Base-by-base conservation (phyloP, 768 basidiomycete genomes). In the Scleroderma citrinum region DNA sequence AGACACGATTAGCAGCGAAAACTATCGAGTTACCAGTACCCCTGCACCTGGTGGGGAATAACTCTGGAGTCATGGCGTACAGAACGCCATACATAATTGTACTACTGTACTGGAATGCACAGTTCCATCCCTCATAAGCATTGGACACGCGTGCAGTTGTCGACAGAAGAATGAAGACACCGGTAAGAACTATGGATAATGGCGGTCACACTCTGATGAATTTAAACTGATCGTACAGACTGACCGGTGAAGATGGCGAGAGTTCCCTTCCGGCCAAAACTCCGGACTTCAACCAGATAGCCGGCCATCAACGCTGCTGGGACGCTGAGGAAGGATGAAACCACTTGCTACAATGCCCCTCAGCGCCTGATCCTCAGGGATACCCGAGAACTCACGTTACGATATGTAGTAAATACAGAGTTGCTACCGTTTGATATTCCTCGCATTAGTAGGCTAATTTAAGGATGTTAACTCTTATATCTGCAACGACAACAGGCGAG, bases 351-450 rank as follows among this genome's bases (percentile, higher is more conserved):
- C 14, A 5, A 6, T 26, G 29, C 6, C 30, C 21, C n/a, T 66
- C 21, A 58, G 53, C 21, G 40, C 24, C 24, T 44, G 19, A 20
- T 53, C 14, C 34, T 3, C 30, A 11, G 13, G 3, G 12, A 11
- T 19, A 40, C 2, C 3, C 8, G 16, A 12, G 16, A 1, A 52
- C 58, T 40, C 56, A 82, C 82, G 50, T 88, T 88, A 17, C 86
- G 78, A 55, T 89, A 89, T 1, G 85, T 86, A 55, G n/a, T n/a
- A n/a, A n/a, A n/a, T n/a, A n/a, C n/a, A n/a, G n/a, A n/a, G n/a
- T n/a, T n/a, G n/a, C n/a, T 85, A 2, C 85, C 85, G 46, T 86
- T 85, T 44, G 78, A 63, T 0, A 82, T 78, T 7, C 86, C 87
- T 39, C 83, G 74, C n/a, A 69, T 82, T 17, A 75, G 65, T 26